Base-by-base conservation (phyloP, 352 stramenopile species). In the Phytophthora melonis region DNA sequence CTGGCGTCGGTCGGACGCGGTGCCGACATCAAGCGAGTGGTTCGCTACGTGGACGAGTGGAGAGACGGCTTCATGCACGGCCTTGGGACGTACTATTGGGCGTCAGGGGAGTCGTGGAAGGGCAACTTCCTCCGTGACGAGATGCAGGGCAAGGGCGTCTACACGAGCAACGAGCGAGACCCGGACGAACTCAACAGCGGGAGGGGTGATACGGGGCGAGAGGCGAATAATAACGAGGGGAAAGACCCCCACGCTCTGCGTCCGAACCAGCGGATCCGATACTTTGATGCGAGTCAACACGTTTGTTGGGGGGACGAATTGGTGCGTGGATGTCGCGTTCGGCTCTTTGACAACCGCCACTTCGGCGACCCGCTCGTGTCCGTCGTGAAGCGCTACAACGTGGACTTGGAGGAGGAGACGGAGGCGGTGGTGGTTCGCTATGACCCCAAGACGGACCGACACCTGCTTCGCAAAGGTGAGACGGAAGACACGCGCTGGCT, bases 281-380 rank as follows among this genome's bases (percentile, higher is more conserved):
- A 88, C 74, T 92, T 88, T 59, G 67, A 89, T 56, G 72, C 74
- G 0, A 89, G 86, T 8, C 72, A 85, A 30, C 86, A 93, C 58
- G 75, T 93, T 3, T 93, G 86, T 64, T 93, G 86, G 86, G 84
- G 82, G 14, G 75, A 90, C 27, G 84, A 93, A n/a, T 67, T 93
- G 23, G 77, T 83, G 30, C 62, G 52, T 13, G 83, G 86, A 21
- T 86, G 81, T 34, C 81, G 80, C 1, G 19, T 93, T 43, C 66
- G 77, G 1, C 58, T 93, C n/a, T 85, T 84, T 60, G 56, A 49
- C 11, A 86, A 81, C 45, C 76, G 75, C 5, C 73, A 79, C 36
- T 91, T 82, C 23, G 82, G 82, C 0, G 59, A 81, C 39, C 70
- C 83, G 14, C 66, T 88, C 13, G 72, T 70, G 21, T 66, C 78